phyloP scores from a whole-genome alignment of 495 filamentous ascomycete species.

The Talaromyces stipitatus region DNA sequence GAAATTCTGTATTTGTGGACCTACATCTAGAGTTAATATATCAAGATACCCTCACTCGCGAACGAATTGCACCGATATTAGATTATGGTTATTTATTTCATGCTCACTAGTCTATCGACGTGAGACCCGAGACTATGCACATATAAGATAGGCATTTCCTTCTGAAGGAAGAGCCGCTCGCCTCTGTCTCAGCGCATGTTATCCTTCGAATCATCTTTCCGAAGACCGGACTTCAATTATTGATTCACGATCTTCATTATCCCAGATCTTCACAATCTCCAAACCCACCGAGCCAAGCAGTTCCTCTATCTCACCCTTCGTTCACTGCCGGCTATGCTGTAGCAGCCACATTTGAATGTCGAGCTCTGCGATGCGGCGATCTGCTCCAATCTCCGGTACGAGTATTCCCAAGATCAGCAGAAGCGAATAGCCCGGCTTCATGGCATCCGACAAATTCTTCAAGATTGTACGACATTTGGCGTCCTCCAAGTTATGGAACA shows the following conservation, averaged over 20 bases:
- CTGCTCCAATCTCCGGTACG: neutral
- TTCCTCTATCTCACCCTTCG: neutral
- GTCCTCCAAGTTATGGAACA: slow-evolving; percentile 43
- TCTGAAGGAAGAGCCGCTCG: too few species aligned
- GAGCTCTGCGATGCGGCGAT: neutral
- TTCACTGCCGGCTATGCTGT: neutral
- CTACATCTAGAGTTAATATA: neutral
- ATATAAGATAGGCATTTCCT: too few species aligned
- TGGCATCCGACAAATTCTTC: neutral
- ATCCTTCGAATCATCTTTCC: too few species aligned
- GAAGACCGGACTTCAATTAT: neutral
- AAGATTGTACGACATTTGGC: slow-evolving; percentile 31
- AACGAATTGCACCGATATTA: too few species aligned
- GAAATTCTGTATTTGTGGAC: neutral
- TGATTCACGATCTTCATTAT: neutral
- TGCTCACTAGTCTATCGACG: too few species aligned
- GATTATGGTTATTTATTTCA: too few species aligned
- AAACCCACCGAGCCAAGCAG: neutral
- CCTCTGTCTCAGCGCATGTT: too few species aligned
- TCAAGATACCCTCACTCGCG: neutral
- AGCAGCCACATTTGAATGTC: slow-evolving; percentile 1
- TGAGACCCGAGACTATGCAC: too few species aligned
- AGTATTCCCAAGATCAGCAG: neutral
- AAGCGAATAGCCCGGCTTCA: neutral
- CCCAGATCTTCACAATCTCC: neutral